Conservation (phyloP, 306 rosid genomes). For the Cajanus cajan region DNA sequence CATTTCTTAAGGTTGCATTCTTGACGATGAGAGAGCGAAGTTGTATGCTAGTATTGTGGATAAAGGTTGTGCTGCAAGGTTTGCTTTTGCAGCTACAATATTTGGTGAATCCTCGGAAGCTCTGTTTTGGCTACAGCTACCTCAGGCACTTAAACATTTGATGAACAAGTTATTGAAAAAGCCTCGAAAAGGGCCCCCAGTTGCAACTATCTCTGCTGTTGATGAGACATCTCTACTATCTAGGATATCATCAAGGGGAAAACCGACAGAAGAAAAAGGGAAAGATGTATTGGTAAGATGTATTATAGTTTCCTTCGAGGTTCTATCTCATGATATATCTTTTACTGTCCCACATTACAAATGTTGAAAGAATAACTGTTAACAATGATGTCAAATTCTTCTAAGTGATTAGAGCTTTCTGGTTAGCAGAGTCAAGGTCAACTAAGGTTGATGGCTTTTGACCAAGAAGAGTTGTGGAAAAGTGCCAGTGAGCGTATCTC, state of each 20-base stretch:
- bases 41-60: constrained; percentile 80
- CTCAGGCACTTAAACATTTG: constrained; percentile 77
- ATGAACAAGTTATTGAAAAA: constrained; percentile 65
- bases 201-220: constrained; percentile 48
- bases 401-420: constrained; percentile 31
- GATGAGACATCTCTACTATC: constrained; percentile 63
- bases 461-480: constrained; percentile 82
- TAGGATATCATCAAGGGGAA: constrained; percentile 87
- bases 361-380: constrained; percentile 22
- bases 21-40: constrained; percentile 91
- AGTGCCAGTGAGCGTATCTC: constrained; percentile 85
- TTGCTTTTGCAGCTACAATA: constrained; percentile 88
- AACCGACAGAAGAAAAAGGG: constrained; percentile 51
- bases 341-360: constrained; percentile 15
- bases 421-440: constrained; percentile 73
- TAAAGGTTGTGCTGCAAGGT: constrained; percentile 78
- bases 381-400: constrained; percentile 22
- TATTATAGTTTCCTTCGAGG: constrained; percentile 3
- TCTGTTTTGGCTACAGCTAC: constrained; percentile 91
- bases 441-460: constrained; percentile 84
- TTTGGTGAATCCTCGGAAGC: constrained; percentile 94
- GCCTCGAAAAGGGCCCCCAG: constrained; percentile 47
- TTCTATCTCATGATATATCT: background rate
- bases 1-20: constrained; percentile 68
- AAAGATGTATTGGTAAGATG: constrained; percentile 59